Evolutionary conservation across 306 rosid genomes (phyloP), one percentile per base, ranked within the genome.

Genomic region (Prinsepia uniflora): DNA sequence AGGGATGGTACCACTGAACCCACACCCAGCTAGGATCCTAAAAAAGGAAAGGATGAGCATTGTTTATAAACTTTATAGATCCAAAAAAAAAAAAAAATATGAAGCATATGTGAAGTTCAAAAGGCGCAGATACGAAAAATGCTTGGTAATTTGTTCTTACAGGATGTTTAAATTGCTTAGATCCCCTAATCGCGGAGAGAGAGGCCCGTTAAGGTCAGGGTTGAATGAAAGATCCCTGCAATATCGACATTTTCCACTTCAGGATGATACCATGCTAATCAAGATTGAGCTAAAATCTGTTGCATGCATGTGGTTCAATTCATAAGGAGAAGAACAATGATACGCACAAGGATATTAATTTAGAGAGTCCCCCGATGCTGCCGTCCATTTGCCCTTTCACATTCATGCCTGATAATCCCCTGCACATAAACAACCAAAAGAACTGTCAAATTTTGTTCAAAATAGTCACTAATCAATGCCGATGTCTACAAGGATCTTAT

Each of bases 11-110:
- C 99, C 96, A 80, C 80, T 89, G 81, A 94, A 94, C 73, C 91
- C 7, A 66, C 99, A 94, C 40, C 97, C 96, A 71, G 97, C 96
- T 78, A 94, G 87, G 76, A 91, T 89, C 85, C 99, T 94, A 80
- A 76, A 75, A 60, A 20, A 74, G 34, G 68, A n/a, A 75, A 65
- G 43, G 24, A 52, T 4, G 2, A 82, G 56, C 57, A 44, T 5
- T 4, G 13, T 43, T 44, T 57, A 57, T n/a, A 30, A 30, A 30
- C 36, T 30, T 30, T 30, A 43, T 24, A 36, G 10, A 24, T 22
- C 24, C 7, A 6, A 24, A 24, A 24, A 24, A 0, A 24, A 20
- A 15, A 57, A 14, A 70, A 10, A 65, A 44, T 7, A 49, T 44
- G 11, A 10, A 22, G 17, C 65, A 24, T 43, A 24, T 42, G 54